A percentile compares a stretch with the other conserved stretches of the same genome.
phyloP scores from a whole-genome alignment of 2,329 filamentous ascomycete genomes.

The Pseudodiploospora longispora region DNA sequence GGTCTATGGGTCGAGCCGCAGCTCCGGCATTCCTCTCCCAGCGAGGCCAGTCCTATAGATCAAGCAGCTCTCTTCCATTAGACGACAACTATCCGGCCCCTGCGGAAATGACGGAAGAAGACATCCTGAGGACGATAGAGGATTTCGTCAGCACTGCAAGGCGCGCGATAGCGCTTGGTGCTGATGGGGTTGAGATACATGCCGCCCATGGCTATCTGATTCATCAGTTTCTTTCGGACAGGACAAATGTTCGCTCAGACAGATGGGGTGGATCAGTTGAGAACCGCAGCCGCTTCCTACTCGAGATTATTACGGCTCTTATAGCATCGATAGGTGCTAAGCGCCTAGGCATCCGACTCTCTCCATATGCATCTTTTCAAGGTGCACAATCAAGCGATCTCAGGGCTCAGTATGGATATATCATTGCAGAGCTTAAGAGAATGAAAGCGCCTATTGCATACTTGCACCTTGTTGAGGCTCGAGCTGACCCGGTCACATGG shows the following conservation, averaged over 20 bases:
- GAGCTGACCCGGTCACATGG: constrained; percentile 1
- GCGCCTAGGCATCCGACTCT: neutral
- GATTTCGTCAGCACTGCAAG: constrained; percentile 46
- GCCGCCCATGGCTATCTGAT: constrained; percentile 51
- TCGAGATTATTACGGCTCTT: constrained; percentile 36
- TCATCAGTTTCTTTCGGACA: constrained; percentile 46
- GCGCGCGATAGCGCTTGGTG: constrained; percentile 50
- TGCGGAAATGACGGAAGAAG: constrained; percentile 52
- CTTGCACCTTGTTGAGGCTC: constrained; percentile 2
- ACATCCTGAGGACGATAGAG: constrained; percentile 54
- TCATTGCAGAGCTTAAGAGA: neutral
- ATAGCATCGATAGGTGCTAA: constrained; percentile 9
- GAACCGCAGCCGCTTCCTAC: constrained; percentile 38
- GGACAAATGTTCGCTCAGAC: constrained; percentile 40
- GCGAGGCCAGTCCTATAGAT: constrained; percentile 16
- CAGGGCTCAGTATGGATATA: neutral
- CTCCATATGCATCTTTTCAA: neutral
- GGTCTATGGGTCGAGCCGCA: constrained; percentile 50
- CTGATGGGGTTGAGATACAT: constrained; percentile 31
- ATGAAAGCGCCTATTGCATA: too few species aligned
- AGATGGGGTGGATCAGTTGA: constrained; percentile 41
- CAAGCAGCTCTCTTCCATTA: constrained; percentile 1
- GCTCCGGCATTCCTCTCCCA: constrained; percentile 17
- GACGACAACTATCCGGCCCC: constrained; percentile 26
- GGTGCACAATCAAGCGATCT: neutral